Evolutionary conservation across 139 green algal species (phyloP).

Genomic region (Asterochloris erici): DNA sequence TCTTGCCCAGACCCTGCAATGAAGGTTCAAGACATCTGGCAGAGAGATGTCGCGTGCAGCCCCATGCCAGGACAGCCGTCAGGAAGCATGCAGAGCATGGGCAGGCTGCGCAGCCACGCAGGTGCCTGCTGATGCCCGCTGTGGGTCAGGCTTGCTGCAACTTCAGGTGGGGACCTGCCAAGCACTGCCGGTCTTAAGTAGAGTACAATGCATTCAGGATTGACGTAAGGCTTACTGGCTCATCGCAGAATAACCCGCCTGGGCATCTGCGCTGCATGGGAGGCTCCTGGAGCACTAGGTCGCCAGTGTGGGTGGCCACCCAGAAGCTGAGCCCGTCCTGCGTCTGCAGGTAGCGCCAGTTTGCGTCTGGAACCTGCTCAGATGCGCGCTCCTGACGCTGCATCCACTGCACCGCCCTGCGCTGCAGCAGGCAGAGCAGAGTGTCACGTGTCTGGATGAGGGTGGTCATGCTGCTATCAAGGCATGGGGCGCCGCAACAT

Average conservation of each 20-base stretch:
- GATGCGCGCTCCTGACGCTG: constrained; percentile 35
- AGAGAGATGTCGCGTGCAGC: too few species aligned
- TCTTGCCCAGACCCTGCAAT: constrained; percentile 89
- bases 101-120: too few species aligned
- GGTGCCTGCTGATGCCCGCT: background rate
- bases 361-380: constrained; percentile 32
- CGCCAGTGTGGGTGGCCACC: constrained; percentile 36
- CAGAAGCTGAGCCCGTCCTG: constrained; percentile 26
- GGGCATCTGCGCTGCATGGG: constrained; percentile 36
- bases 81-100: too few species aligned
- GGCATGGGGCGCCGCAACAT: too few species aligned
- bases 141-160: background rate
- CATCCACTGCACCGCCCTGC: constrained; percentile 69
- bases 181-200: background rate
- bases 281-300: constrained; percentile 29
- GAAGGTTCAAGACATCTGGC: background rate
- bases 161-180: background rate
- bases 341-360: constrained; percentile 27
- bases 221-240: constrained; percentile 51
- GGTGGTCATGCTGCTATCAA: too few species aligned
- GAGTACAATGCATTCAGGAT: background rate
- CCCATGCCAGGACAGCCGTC: too few species aligned
- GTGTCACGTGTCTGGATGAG: background rate
- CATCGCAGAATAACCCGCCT: constrained; percentile 90
- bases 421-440: constrained; percentile 29